Base-by-base conservation (phyloP, 192 early-diverging fungal species). In the Rhizoclosmatium globosum region DNA sequence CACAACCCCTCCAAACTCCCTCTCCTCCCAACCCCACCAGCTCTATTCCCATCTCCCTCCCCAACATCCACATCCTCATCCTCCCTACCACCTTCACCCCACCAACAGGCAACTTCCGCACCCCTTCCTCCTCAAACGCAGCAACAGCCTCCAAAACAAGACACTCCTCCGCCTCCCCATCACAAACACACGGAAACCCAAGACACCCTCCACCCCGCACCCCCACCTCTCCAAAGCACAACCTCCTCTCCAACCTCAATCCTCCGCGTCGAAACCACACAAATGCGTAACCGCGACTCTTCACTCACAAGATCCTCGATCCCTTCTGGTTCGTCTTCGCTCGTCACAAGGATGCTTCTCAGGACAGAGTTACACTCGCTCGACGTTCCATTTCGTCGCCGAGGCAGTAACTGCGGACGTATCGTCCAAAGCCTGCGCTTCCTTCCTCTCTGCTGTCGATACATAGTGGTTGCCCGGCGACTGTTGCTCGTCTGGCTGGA, bases 391-490 rank as follows among this genome's bases (percentile, higher is more conserved):
- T 69, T 11, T 68, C 58, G 59, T 81, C 67, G 4, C 61, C 72
- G 3, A 65, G 73, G 65, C 87, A 88, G 9, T 42, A 83, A 38
- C 41, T 68, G 31, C 87, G 72, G 23, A 85, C 83, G 64, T 64
- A 86, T 43, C 85, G 41, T 23, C 85, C 84, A 48, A 69, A 48
- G 41, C 69, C 53, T 83, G 15, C 75, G 47, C 31, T 53, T 39
- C 80, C 83, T 48, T 42, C 59, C 17, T 83, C 77, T n/a, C 87
- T 31, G 23, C 81, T 62, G 74, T 88, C 87, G 7, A 88, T 72
- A 6, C 79, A 60, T 6, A 86, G n/a, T n/a, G 41, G 44, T 1
- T 31, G 17, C 31, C 41, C 7, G 11, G 56, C 38, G 17, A 64
- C 4, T 6, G 21, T 17, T 21, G 75, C 2, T 7, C 39, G 46